These are phyloP conservation scores for Xylaria multiplex DNA, from an alignment of 2,329 filamentous ascomycete genomes.

Conservation along the genomic window DNA sequence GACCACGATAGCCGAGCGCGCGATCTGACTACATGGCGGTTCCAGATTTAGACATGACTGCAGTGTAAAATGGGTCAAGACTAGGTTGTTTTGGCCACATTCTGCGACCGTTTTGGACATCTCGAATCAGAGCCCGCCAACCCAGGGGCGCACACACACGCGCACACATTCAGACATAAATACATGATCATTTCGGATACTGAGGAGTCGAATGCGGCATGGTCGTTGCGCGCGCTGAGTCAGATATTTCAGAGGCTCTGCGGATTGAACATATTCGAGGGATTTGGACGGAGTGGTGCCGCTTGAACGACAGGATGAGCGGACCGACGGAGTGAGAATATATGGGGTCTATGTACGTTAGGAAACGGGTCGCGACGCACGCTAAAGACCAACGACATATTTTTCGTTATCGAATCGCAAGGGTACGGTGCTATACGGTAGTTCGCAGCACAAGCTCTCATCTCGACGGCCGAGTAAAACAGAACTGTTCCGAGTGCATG, in stretches of 20 bases:
- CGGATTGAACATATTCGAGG: slow-evolving; percentile 35
- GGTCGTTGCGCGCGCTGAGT: slow-evolving; percentile 23
- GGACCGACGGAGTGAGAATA: slow-evolving; percentile 15
- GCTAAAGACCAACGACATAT: background rate
- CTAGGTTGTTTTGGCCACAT: slow-evolving; percentile 17
- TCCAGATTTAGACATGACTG: slow-evolving; percentile 40
- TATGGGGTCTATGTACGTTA: background rate
- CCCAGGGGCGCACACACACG: background rate
- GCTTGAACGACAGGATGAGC: slow-evolving; percentile 21
- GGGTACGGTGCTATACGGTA: background rate
- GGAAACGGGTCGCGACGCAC: slow-evolving; percentile 35
- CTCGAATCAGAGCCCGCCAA: slow-evolving; percentile 29
- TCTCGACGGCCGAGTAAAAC: slow-evolving; percentile 3
- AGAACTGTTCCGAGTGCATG: slow-evolving; percentile 28
- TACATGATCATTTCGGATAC: slow-evolving; percentile 24
- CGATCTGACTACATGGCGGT: slow-evolving; percentile 32
- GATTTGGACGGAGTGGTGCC: slow-evolving; percentile 22
- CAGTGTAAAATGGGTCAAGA: slow-evolving; percentile 27
- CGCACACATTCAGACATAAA: slow-evolving; percentile 11
- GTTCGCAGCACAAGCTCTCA: background rate
- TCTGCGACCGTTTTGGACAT: slow-evolving; percentile 17
- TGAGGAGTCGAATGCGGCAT: slow-evolving; percentile 25
- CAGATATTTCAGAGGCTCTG: slow-evolving; percentile 40
- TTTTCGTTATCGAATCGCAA: background rate
- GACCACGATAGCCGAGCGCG: slow-evolving; percentile 33